Percentiles rank a stretch among this genome's conserved stretches.
These are phyloP conservation scores for Albugo candida DNA, from an alignment of 352 stramenopile species.

Conservation along the genomic window DNA sequence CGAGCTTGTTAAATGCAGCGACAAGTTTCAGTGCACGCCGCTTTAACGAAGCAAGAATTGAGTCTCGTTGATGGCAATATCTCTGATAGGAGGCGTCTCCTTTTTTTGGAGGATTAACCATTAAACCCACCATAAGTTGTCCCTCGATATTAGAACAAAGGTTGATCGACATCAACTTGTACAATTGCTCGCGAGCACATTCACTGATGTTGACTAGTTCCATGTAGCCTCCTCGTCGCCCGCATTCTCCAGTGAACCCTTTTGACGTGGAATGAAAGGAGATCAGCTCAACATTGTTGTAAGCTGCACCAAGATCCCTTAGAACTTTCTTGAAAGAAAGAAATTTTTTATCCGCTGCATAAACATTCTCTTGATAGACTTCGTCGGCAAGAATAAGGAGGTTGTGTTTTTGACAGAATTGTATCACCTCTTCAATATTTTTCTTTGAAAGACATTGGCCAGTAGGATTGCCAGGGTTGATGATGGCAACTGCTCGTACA, in stretches of 20 bases:
- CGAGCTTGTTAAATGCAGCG: constrained; percentile 87
- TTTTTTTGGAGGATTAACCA: constrained; percentile 89
- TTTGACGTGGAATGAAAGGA: constrained; percentile 98
- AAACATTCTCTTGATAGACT: constrained; percentile 99
- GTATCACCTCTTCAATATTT: constrained; percentile 90
- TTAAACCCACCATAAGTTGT: constrained; percentile 95
- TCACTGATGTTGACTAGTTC: constrained; percentile 90
- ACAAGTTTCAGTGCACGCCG: constrained; percentile 85
- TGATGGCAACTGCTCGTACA: constrained; percentile 91
- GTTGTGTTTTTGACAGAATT: constrained; percentile 87
- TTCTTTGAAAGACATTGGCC: constrained; percentile 71
- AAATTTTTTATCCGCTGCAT: constrained; percentile 83
- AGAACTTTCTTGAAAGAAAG: constrained; percentile 90
- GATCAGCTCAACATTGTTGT: constrained; percentile 89
- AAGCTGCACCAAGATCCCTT: constrained; percentile 65
- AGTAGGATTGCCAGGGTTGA: constrained; percentile 99
- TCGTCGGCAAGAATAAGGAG: constrained; percentile 96
- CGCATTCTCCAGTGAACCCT: constrained; percentile 97
- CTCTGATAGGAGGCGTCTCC: constrained; percentile 79
- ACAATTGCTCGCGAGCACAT: constrained; percentile 89
- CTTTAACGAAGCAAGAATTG: constrained; percentile 88
- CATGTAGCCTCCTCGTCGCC: constrained; percentile 91
- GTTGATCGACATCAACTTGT: constrained; percentile 96
- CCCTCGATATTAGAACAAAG: constrained; percentile 94
- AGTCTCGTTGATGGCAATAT: constrained; percentile 81